Evolutionary conservation across 768 basidiomycete genomes (phyloP).

Genomic region (Suillus decipiens): DNA sequence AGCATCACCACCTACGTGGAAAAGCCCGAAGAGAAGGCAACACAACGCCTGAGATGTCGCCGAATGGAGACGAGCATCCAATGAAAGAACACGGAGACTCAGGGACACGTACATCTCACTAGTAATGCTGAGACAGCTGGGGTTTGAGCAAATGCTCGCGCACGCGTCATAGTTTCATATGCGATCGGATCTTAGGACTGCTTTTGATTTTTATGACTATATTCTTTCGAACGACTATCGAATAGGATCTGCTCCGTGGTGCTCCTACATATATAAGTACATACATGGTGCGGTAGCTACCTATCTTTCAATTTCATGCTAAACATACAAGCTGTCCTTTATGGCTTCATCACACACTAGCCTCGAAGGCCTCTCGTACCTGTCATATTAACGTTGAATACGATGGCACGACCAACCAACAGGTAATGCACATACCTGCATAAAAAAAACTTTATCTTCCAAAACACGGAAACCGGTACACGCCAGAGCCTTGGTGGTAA

Average conservation of each 20-base stretch:
- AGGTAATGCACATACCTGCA: constrained; percentile 41
- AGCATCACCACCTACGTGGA: constrained; percentile 43
- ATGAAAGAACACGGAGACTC: constrained; percentile 17
- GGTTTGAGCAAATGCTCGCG: neutral
- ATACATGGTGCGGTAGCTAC: neutral
- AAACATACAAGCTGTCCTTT: neutral
- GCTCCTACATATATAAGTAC: neutral
- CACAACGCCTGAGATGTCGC: constrained; percentile 38
- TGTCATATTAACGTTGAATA: neutral
- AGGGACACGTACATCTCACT: constrained; percentile 11
- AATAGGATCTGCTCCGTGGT: neutral
- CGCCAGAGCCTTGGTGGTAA: constrained; percentile 61
- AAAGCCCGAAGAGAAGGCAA: constrained; percentile 37
- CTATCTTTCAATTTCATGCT: neutral
- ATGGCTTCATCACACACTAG: neutral
- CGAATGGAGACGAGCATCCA: constrained; percentile 29
- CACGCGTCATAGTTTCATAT: neutral
- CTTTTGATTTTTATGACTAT: constrained; percentile 4
- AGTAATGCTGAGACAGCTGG: constrained; percentile 2
- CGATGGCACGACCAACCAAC: neutral
- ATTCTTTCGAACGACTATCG: neutral
- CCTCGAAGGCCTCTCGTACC: constrained; percentile 2
- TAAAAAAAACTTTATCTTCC: constrained; percentile 57
- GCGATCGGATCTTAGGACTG: constrained; percentile 1
- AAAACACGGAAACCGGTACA: constrained; percentile 61